phyloP scores from a whole-genome alignment of 495 filamentous ascomycete genomes.

The Halenospora varia region DNA sequence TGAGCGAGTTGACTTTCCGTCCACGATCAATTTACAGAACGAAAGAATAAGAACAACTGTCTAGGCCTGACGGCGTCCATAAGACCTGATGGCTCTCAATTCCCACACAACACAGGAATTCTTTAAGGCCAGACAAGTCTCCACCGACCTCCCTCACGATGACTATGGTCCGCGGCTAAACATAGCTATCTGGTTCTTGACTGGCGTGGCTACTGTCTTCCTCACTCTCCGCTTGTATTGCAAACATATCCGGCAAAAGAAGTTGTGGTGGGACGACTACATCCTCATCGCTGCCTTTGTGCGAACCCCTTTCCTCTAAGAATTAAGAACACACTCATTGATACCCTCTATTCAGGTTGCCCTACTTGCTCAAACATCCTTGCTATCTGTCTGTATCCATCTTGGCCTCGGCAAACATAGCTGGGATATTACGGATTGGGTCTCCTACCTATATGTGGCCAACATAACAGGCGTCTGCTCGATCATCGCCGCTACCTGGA shows the following conservation, averaged over 20 bases:
- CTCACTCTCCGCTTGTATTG: not conserved
- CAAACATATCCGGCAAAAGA: not conserved
- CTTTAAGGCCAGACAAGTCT: conserved; percentile 1
- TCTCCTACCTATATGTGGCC: not conserved
- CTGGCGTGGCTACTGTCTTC: not conserved
- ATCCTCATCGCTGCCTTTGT: not conserved
- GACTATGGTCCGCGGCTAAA: conserved; percentile 1
- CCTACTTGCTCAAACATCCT: not conserved
- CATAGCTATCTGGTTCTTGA: conserved; percentile 7
- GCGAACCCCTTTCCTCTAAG: not conserved
- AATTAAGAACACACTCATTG: not conserved
- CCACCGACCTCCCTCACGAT: not conserved
- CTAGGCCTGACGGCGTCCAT: not conserved
- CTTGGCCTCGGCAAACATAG: conserved; percentile 1
- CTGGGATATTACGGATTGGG: conserved; percentile 1
- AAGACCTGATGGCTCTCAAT: conserved; percentile 2
- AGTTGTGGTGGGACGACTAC: not conserved
- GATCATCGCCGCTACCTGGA: conserved; percentile 5
- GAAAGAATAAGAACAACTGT: not conserved
- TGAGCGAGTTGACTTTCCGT: not conserved
- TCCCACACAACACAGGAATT: not conserved
- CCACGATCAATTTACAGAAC: not conserved
- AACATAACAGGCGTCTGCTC: conserved; percentile 8
- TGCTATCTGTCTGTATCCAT: conserved; percentile 4
- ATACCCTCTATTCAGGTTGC: not conserved